Percentiles rank a stretch among this genome's conserved stretches.
Evolutionary conservation across 495 filamentous ascomycete genomes (phyloP).

Genomic region (Delitschia confertaspora): DNA sequence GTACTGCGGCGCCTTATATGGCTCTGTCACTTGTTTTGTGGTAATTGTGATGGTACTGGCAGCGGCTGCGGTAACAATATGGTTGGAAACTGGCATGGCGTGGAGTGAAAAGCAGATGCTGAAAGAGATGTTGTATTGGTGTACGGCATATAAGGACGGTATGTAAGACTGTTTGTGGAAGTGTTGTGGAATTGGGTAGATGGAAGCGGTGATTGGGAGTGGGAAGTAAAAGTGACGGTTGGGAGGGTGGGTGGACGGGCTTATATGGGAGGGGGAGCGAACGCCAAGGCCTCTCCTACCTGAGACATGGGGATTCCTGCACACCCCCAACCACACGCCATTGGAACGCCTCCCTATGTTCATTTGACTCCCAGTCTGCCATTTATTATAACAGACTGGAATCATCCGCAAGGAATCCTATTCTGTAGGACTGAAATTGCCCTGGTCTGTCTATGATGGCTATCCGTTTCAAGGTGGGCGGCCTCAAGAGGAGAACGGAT

Average conservation of each 20-base stretch:
- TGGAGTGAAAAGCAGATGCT: background rate
- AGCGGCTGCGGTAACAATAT: conserved; percentile 7
- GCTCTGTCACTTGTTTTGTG: background rate
- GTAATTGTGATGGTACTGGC: background rate
- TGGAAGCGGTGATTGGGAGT: conserved; percentile 8
- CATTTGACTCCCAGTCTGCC: too few relatives aligned
- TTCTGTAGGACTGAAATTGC: too few relatives aligned
- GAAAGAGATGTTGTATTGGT: background rate
- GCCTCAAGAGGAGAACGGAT: too few relatives aligned
- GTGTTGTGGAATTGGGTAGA: conserved; percentile 11
- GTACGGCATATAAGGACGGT: background rate
- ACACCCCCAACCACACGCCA: too few relatives aligned
- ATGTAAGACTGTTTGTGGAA: conserved; percentile 13
- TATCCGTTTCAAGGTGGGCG: too few relatives aligned
- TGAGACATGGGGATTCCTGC: conserved; percentile 2
- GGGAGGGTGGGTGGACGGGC: conserved; percentile 12
- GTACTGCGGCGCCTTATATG: conserved; percentile 4
- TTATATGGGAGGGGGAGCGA: conserved; percentile 9
- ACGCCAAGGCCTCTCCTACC: conserved; percentile 12
- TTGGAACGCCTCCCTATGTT: too few relatives aligned
- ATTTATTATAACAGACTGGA: too few relatives aligned
- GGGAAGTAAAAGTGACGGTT: conserved; percentile 20
- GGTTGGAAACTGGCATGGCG: conserved; percentile 6
- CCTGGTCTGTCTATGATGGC: too few relatives aligned
- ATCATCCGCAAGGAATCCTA: too few relatives aligned